These are phyloP conservation scores for Dactylonectria estremocensis DNA, from an alignment of 2,329 filamentous ascomycete genomes.

Conservation along the genomic window DNA sequence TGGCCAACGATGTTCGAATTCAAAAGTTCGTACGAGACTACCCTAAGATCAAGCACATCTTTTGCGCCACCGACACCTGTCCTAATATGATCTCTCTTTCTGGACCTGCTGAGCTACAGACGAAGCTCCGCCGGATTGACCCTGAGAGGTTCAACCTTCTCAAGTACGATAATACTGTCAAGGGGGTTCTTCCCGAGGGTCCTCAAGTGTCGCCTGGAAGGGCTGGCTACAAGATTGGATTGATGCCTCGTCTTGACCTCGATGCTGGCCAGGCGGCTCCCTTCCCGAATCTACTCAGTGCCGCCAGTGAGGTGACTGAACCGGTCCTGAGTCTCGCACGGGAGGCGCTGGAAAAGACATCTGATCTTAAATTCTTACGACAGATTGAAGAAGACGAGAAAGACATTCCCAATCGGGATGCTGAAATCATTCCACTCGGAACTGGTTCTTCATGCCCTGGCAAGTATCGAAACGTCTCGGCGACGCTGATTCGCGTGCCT, in stretches of 20 bases:
- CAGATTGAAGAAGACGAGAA: slow-evolving; percentile 68
- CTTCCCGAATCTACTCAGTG: slow-evolving; percentile 63
- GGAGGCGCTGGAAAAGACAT: slow-evolving; percentile 59
- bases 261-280: slow-evolving; percentile 63
- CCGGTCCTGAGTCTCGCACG: slow-evolving; percentile 68
- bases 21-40: slow-evolving; percentile 78
- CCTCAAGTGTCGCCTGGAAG: slow-evolving; percentile 57
- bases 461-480: slow-evolving; percentile 95
- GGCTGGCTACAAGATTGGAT: slow-evolving; percentile 60
- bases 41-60: slow-evolving; percentile 77
- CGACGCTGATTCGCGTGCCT: slow-evolving; percentile 87
- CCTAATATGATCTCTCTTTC: slow-evolving; percentile 83
- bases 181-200: slow-evolving; percentile 41
- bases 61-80: slow-evolving; percentile 82
- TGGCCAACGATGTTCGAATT: slow-evolving; percentile 75
- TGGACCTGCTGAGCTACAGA: slow-evolving; percentile 75
- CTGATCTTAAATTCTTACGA: slow-evolving; percentile 62
- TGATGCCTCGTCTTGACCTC: slow-evolving; percentile 64
- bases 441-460: slow-evolving; percentile 93
- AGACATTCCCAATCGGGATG: slow-evolving; percentile 81
- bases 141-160: slow-evolving; percentile 81
- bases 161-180: slow-evolving; percentile 69
- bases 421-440: slow-evolving; percentile 88
- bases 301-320: slow-evolving; percentile 56
- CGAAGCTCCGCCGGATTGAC: slow-evolving; percentile 81